Conservation (phyloP, 2,329 filamentous ascomycete genomes). For the Leptodontidium sp. region DNA sequence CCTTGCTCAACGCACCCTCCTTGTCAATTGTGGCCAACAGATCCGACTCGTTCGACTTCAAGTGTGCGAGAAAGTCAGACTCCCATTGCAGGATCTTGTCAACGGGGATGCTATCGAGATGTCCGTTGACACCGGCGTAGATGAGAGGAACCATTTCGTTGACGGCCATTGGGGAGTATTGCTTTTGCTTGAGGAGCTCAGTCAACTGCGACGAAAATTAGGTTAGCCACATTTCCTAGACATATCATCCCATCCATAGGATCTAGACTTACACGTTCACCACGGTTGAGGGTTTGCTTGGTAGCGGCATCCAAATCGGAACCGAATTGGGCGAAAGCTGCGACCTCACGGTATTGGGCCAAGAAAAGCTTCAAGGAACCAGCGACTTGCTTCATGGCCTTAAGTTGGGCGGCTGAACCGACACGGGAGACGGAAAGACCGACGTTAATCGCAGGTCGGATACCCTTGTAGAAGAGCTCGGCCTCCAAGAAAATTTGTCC, state of each 20-base stretch:
- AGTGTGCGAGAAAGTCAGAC: slow-evolving; percentile 89
- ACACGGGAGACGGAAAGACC: slow-evolving; percentile 99
- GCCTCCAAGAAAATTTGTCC: slow-evolving; percentile 99
- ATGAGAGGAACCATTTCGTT: slow-evolving; percentile 99
- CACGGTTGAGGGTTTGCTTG: slow-evolving; percentile 97
- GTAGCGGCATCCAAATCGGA: slow-evolving; percentile 98
- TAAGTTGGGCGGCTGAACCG: slow-evolving; percentile 98
- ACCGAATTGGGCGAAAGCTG: slow-evolving; percentile 99
- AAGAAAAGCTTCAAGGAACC: slow-evolving; percentile 99
- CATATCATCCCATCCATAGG: slow-evolving; percentile 36
- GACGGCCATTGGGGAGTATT: slow-evolving; percentile 98
- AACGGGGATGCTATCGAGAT: slow-evolving; percentile 89
- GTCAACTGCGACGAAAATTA: slow-evolving; percentile 65
- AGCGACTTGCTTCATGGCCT: slow-evolving; percentile 99
- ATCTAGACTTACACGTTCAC: slow-evolving; percentile 82
- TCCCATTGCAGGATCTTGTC: slow-evolving; percentile 93
- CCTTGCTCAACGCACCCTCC: slow-evolving; percentile 96
- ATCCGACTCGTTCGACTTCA: slow-evolving; percentile 89
- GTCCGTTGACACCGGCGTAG: slow-evolving; percentile 98
- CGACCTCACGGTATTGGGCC: slow-evolving; percentile 99
- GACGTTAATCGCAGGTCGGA: slow-evolving; percentile 99
- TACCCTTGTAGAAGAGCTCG: slow-evolving; percentile 99
- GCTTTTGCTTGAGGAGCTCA: slow-evolving; percentile 99
- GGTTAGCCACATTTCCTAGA: slow-evolving; percentile 31
- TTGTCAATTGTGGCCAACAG: slow-evolving; percentile 88